These are phyloP conservation scores for Alternaria atra DNA, from an alignment of 2,329 filamentous ascomycete species.

Conservation along the genomic window DNA sequence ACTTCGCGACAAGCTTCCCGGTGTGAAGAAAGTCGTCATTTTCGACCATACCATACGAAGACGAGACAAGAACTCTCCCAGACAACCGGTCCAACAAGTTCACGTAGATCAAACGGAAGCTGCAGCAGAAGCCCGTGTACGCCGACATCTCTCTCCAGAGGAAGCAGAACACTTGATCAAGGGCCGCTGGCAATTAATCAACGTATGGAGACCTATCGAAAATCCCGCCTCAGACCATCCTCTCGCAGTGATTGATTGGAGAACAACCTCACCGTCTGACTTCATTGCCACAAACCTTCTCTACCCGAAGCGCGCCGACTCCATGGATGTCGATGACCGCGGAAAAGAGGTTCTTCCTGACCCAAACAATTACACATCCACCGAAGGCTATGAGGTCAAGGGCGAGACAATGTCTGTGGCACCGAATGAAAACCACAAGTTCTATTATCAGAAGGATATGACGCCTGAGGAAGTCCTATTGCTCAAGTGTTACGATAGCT, in stretches of 20 bases:
- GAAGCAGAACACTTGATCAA: slow-evolving; percentile 67
- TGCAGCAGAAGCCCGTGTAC: slow-evolving; percentile 69
- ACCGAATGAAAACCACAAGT: slow-evolving; percentile 66
- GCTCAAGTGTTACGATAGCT: slow-evolving; percentile 61
- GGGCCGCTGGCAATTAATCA: slow-evolving; percentile 72
- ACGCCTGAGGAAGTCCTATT: slow-evolving; percentile 64
- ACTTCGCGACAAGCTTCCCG: slow-evolving; percentile 63
- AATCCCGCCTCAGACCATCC: slow-evolving; percentile 72
- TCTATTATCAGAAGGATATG: slow-evolving; percentile 75
- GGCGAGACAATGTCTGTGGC: slow-evolving; percentile 71
- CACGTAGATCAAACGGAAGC: slow-evolving; percentile 76
- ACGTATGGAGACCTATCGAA: slow-evolving; percentile 75
- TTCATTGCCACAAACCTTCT: slow-evolving; percentile 69
- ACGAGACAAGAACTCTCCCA: slow-evolving; percentile 61
- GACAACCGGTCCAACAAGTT: slow-evolving; percentile 73
- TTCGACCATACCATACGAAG: slow-evolving; percentile 77
- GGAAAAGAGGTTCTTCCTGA: slow-evolving; percentile 67
- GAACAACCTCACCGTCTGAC: slow-evolving; percentile 65
- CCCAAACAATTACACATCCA: slow-evolving; percentile 56
- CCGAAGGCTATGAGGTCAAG: slow-evolving; percentile 68
- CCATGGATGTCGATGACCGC: slow-evolving; percentile 61
- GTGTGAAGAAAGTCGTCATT: slow-evolving; percentile 69
- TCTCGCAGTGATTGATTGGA: slow-evolving; percentile 73
- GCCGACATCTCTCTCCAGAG: slow-evolving; percentile 65
- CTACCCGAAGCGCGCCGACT: slow-evolving; percentile 60